Evolutionary conservation across 2,329 filamentous ascomycete genomes (phyloP), one percentile per base, ranked within the genome.

Genomic region (Arthrobotrys megalospora): DNA sequence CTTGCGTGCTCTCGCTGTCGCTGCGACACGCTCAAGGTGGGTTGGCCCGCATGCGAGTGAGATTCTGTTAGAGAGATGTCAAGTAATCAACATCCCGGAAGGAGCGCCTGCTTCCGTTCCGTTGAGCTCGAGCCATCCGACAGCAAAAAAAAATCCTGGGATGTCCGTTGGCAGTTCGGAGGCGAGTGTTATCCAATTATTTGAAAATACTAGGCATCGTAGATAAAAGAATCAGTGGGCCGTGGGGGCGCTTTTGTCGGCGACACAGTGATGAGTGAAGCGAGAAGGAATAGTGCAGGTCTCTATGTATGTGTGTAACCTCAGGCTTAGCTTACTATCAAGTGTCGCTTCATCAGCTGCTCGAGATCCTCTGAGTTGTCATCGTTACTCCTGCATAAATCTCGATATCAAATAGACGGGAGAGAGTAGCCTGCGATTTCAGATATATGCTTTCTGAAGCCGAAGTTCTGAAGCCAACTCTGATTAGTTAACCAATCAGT

Each of bases 111-210:
- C 41, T 47, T 58, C 34, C 24, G 60, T 48, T 43, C 21, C 50
- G 64, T 66, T 34, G 69, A 73, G 69, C 69, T 73, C 69, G 60
- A 73, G 60, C 69, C 69, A 72, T 41, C 38, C 55, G 19, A 10
- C 55, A 28, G 19, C 34, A 41, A 16, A 60, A 60, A 38, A 43
- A 43, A 7, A 6, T 11, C 36, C 19, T 43, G 16, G 16, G 36
- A 60, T 3, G 14, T 7, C 36, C 14, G 8, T 58, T 60, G 11
- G 28, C 11, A 28, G 12, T 60, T 43, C 43, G 19, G 36, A 60
- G 36, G 55, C 55, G 55, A 60, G 36, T 60, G 16, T 43, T 24
- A 60, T 38, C 52, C 52, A 58, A 19, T 38, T 58, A 58, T 58
- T 58, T 43, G 55, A 43, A 43, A 60, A 60, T 28, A 32, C 34